Evolutionary conservation across 2,329 filamentous ascomycete genomes (phyloP), one percentile per base, ranked within the genome.

Genomic region (Ustulina deusta): DNA sequence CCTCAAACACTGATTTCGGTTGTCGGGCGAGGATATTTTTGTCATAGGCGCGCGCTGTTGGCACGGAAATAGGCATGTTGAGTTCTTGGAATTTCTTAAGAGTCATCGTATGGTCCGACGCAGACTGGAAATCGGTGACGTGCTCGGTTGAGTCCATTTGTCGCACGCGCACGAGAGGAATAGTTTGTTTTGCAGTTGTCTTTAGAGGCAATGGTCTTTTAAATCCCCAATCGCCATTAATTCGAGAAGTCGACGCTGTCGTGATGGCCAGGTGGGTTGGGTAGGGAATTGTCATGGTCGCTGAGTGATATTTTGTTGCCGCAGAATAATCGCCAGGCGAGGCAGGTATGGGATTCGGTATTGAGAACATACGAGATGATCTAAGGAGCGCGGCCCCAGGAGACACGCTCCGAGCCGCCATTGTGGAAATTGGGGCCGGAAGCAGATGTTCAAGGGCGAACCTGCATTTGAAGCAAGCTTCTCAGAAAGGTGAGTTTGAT

Each of bases 201-300:
- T 91, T 91, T 9, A 91, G 81, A 1, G 95, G 95, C 6, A 98
- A 84, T 0, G 93, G 86, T 63, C 95, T 86, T 83, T 98, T 98
- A 74, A 97, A 83, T 15, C 95, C 95, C 94, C 95, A 98, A 77
- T 98, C 95, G 40, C 95, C 95, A 76, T 88, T 88, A 46, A 85
- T 83, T 27, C 93, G 86, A 7, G 94, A 94, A 20, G 89, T 86
- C 51, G 86, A 82, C 6, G 93, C 91, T 0, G 93, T 94, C 15
- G 91, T 90, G 77, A 98, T 91, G 69, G 94, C 88, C 77, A 96
- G 92, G 78, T 92, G 87, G 60, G 90, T 93, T n/a, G 95, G 95
- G 80, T 91, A 92, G 34, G 89, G 87, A 68, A 88, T 85, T 15
- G 95, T 98, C 49, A 91, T 89, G 25, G 89, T 90, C 61, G 89